Evolutionary conservation across 768 basidiomycete genomes (phyloP), one percentile per base, ranked within the genome.

Genomic region (Psilocybe azurescens): DNA sequence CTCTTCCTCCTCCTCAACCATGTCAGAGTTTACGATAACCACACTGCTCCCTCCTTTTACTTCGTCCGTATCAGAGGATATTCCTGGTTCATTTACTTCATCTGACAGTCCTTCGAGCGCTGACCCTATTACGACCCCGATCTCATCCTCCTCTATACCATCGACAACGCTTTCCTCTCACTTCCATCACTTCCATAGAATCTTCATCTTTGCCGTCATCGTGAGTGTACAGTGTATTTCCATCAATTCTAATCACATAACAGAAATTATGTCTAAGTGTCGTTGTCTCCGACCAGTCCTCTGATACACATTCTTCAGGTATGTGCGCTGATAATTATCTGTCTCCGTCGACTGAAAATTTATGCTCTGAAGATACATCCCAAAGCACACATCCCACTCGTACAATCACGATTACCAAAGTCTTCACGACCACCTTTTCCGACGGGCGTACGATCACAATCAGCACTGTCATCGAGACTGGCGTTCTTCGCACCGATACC

Each of bases 401-500:
- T 18, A 53, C 52, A 20, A 32, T 53, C 3, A 53, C 52, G n/a
- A 36, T 52, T 7, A 53, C 51, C 5, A 29, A 39, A 11, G 24
- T 53, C 10, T 38, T 57, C 16, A 58, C 52, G 20, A 62, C 61
- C 3, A 53, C 53, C 9, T 24, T 54, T 20, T 28, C 57, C 1
- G 33, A 38, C n/a, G 46, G 56, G 24, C 56, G 18, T 38, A 59
- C 58, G 9, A 50, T 44, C 6, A 62, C 61, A 2, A 44, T 58
- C 24, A 48, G 53, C 55, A 59, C 53, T 7, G 49, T 60, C 14
- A n/a, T 74, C 13, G 65, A 67, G 64, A 71, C 74, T 3, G 76
- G 75, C 6, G 71, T 73, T 2, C 61, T 78, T 48, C 75, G 75
- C 20, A 77, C 77, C 8, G 69, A 73, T 53, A 68, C 55, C 6